phyloP scores from a whole-genome alignment of 1,284 basidiomycete genomes.

The Trichosporon faecale region DNA sequence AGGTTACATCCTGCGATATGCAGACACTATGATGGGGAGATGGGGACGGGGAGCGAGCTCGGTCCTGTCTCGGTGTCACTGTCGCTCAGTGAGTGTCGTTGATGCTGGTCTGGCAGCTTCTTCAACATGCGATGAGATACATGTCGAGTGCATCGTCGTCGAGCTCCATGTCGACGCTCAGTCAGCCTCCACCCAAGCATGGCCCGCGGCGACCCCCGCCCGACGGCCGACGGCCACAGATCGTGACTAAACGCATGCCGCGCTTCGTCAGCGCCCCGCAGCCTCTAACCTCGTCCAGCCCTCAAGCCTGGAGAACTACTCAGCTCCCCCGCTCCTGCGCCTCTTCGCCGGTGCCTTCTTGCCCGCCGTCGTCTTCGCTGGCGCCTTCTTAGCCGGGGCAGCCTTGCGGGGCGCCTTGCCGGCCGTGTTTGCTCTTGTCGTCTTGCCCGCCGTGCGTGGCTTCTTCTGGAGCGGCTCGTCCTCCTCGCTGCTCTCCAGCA shows the following conservation, averaged over 20 bases:
- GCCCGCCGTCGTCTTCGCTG: background rate
- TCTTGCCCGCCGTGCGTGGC: constrained; percentile 29
- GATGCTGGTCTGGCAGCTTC: background rate
- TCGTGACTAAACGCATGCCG: background rate
- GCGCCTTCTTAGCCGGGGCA: background rate
- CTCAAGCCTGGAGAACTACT: background rate
- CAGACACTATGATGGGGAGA: background rate
- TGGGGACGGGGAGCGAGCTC: background rate
- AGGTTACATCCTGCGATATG: too few relatives aligned
- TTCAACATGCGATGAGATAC: background rate
- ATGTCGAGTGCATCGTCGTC: background rate
- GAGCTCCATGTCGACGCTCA: background rate
- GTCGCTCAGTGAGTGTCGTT: background rate
- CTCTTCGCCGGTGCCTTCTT: background rate
- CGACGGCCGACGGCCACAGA: background rate
- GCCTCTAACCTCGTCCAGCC: background rate
- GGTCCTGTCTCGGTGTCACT: background rate
- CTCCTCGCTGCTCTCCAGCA: constrained; percentile 35
- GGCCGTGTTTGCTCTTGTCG: constrained; percentile 18
- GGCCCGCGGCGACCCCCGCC: background rate
- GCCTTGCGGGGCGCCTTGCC: background rate
- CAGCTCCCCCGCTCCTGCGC: background rate
- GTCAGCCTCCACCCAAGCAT: background rate
- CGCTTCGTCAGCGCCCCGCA: background rate
- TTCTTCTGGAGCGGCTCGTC: constrained; percentile 26